Conservation (phyloP, 495 filamentous ascomycete species). For the Chlorociboria aeruginascens region DNA sequence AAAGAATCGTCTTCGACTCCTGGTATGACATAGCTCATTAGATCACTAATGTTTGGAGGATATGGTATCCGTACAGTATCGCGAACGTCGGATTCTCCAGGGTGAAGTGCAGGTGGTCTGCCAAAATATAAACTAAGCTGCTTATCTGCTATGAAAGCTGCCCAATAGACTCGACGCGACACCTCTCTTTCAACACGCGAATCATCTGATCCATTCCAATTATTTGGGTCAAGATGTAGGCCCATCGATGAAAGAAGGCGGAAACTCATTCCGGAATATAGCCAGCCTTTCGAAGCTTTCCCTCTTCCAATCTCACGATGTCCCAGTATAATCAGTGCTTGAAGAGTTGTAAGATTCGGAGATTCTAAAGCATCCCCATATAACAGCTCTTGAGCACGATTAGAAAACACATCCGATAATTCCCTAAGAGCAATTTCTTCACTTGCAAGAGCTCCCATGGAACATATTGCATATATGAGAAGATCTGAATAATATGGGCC, state of each 20-base stretch:
- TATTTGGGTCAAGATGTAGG: constrained; percentile 25
- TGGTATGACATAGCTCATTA: constrained; percentile 20
- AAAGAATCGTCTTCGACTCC: constrained; percentile 19
- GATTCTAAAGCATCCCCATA: constrained; percentile 22
- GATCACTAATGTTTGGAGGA: constrained; percentile 15
- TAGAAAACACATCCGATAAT: constrained; percentile 23
- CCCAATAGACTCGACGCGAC: constrained; percentile 23
- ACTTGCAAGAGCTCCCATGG: constrained; percentile 21
- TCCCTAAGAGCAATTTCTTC: constrained; percentile 18
- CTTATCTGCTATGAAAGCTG: constrained; percentile 24
- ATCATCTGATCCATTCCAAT: constrained; percentile 20
- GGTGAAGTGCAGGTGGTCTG: constrained; percentile 23
- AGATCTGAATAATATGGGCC: constrained; percentile 25
- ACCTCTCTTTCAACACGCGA: constrained; percentile 22
- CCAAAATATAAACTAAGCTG: constrained; percentile 24
- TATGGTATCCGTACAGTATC: constrained; percentile 21
- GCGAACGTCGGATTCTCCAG: constrained; percentile 22
- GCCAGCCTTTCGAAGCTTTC: constrained; percentile 23
- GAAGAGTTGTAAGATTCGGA: constrained; percentile 23
- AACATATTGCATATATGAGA: constrained; percentile 24
- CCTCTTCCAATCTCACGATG: constrained; percentile 24
- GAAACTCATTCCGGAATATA: constrained; percentile 26
- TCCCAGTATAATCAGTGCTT: constrained; percentile 22
- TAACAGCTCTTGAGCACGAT: constrained; percentile 21
- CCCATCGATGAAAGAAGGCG: constrained; percentile 23